These are phyloP conservation scores for Phytophthora macrochlamydospora DNA, from an alignment of 352 stramenopile genomes.

Conservation along the genomic window DNA sequence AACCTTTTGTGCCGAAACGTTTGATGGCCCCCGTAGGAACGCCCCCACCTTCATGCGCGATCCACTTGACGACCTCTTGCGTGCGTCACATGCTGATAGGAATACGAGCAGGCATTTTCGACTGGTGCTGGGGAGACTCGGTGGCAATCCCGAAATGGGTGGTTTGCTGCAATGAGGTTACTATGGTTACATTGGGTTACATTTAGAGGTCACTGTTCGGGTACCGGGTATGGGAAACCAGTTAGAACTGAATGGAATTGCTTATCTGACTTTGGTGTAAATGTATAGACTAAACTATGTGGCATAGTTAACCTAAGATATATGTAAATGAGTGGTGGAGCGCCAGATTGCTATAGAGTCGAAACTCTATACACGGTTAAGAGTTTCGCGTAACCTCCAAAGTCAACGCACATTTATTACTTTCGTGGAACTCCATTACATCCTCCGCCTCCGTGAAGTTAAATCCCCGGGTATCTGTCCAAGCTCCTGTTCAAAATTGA, in stretches of 20 bases:
- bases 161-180: background rate
- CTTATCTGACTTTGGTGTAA: too few relatives aligned
- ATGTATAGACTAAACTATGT: too few relatives aligned
- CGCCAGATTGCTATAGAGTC: too few relatives aligned
- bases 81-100: slow-evolving; percentile 13
- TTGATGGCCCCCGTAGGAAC: slow-evolving; percentile 10
- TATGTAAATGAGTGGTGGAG: too few relatives aligned
- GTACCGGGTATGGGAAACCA: background rate
- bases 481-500: too few relatives aligned
- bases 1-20: slow-evolving; percentile 15
- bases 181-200: background rate
- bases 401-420: too few relatives aligned
- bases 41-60: slow-evolving; percentile 4
- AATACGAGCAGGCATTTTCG: background rate
- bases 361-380: too few relatives aligned
- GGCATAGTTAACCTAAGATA: too few relatives aligned
- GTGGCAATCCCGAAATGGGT: background rate
- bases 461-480: too few relatives aligned
- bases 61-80: slow-evolving; percentile 25
- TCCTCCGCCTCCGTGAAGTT: too few relatives aligned
- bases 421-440: too few relatives aligned
- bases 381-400: too few relatives aligned
- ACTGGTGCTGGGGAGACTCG: background rate
- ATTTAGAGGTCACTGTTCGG: background rate
- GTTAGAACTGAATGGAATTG: background rate